A percentile compares a stretch with the other conserved stretches of the same genome.
phyloP scores from a whole-genome alignment of 805 yeast genomes.

The Candida hungchunana region DNA sequence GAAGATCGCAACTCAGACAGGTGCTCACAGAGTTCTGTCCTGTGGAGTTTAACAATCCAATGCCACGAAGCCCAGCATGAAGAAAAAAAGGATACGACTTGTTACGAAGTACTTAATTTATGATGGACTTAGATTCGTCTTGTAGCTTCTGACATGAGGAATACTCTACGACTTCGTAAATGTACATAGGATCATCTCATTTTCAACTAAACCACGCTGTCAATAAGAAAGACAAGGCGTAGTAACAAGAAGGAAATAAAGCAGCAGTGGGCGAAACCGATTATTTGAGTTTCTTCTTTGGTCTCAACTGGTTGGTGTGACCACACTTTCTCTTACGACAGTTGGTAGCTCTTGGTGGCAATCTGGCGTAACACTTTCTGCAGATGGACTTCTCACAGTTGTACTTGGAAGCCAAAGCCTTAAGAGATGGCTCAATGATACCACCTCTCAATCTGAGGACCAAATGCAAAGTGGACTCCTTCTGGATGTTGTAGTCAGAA shows the following conservation, averaged over 20 bases:
- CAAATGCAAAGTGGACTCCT: conserved; percentile 96
- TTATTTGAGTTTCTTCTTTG: conserved; percentile 98
- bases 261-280: conserved; percentile 37
- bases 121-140: too few relatives aligned
- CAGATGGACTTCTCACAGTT: conserved; percentile 99
- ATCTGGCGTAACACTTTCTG: conserved; percentile 99
- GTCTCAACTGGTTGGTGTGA: conserved; percentile 99
- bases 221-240: conserved; percentile 3
- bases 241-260: conserved; percentile 11
- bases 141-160: too few relatives aligned
- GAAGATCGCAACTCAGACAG: conserved; percentile 61
- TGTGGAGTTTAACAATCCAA: conserved; percentile 3
- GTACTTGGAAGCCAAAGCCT: conserved; percentile 98
- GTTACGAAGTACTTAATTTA: too few relatives aligned
- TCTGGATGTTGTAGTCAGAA: conserved; percentile 99
- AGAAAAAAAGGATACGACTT: too few relatives aligned
- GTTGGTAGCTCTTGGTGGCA: conserved; percentile 99
- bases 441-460: conserved; percentile 98
- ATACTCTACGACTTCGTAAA: background rate
- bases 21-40: conserved; percentile 37
- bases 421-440: conserved; percentile 99
- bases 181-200: conserved; percentile 13
- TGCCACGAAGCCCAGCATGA: background rate
- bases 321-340: conserved; percentile 99
- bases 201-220: conserved; percentile 4